Evolutionary conservation across 352 stramenopile genomes (phyloP).

Genomic region (Achlya hypogyna): DNA sequence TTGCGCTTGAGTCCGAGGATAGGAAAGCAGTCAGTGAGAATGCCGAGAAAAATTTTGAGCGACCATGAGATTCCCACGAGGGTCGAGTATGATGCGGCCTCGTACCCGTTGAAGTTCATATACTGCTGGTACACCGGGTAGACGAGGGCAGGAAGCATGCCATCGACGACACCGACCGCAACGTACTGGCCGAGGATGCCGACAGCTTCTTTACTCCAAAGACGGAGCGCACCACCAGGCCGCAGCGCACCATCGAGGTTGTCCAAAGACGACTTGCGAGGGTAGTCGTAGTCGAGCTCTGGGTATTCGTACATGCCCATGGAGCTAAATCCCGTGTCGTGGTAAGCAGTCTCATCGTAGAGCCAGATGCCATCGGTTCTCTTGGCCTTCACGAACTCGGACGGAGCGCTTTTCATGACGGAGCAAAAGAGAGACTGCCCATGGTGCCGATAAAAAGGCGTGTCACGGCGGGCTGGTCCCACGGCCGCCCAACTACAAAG

Average conservation of each 20-base stretch:
- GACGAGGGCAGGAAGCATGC: slow-evolving; percentile 23
- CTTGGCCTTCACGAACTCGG: no score
- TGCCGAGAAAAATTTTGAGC: slow-evolving; percentile 34
- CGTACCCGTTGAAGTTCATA: slow-evolving; percentile 21
- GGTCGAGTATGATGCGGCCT: slow-evolving; percentile 18
- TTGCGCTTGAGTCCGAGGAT: slow-evolving; percentile 16
- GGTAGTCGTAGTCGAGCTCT: no score
- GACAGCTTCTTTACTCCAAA: slow-evolving; percentile 10
- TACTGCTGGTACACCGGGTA: slow-evolving; percentile 30
- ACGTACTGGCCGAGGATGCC: slow-evolving; percentile 39
- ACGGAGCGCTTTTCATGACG: no score
- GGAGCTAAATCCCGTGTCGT: no score
- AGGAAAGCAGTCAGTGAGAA: slow-evolving; percentile 30
- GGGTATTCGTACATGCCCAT: no score
- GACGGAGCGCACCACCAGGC: background rate
- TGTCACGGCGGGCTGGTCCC: no score
- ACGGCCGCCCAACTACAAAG: no score
- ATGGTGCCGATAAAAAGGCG: no score
- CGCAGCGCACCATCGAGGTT: background rate
- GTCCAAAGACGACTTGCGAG: no score
- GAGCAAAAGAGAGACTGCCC: no score
- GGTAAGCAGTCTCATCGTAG: no score
- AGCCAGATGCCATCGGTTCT: no score
- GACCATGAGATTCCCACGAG: slow-evolving; percentile 20
- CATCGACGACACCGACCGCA: slow-evolving; percentile 29